These are phyloP conservation scores for Cercospora sp. DNA, from an alignment of 2,329 filamentous ascomycete genomes.

Conservation along the genomic window DNA sequence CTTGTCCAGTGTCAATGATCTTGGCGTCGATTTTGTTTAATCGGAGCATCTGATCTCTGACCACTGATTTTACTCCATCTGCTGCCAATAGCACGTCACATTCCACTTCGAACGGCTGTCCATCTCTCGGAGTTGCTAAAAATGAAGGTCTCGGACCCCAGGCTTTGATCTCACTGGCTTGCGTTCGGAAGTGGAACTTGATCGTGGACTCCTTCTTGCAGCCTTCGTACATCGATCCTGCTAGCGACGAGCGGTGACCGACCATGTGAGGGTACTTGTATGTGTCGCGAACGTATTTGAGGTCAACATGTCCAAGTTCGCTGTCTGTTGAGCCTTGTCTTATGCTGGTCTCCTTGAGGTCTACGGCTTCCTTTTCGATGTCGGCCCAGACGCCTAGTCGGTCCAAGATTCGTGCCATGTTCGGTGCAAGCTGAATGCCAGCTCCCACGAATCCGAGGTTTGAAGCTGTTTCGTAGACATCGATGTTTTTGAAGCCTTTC, in stretches of 20 bases:
- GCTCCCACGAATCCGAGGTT: constrained; percentile 79
- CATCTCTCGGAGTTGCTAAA: constrained; percentile 58
- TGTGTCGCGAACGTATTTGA: constrained; percentile 65
- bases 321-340: constrained; percentile 67
- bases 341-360: constrained; percentile 71
- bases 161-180: constrained; percentile 57
- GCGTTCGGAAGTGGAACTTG: constrained; percentile 66
- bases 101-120: constrained; percentile 55
- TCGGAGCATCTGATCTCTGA: constrained; percentile 56
- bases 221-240: constrained; percentile 68
- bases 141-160: constrained; percentile 63
- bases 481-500: constrained; percentile 71
- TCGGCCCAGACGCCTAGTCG: constrained; percentile 69
- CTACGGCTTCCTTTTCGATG: constrained; percentile 70
- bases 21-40: constrained; percentile 54
- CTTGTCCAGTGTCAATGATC: constrained; percentile 70
- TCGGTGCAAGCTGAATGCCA: constrained; percentile 81
- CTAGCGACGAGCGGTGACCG: constrained; percentile 72
- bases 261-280: constrained; percentile 80
- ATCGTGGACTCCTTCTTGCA: constrained; percentile 65
- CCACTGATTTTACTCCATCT: constrained; percentile 53
- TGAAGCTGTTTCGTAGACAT: constrained; percentile 72
- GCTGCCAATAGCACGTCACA: constrained; percentile 50
- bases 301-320: constrained; percentile 70
- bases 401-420: constrained; percentile 76